phyloP scores from a whole-genome alignment of 371 early-diverging fungal species.

The Zancudomyces culisetae region DNA sequence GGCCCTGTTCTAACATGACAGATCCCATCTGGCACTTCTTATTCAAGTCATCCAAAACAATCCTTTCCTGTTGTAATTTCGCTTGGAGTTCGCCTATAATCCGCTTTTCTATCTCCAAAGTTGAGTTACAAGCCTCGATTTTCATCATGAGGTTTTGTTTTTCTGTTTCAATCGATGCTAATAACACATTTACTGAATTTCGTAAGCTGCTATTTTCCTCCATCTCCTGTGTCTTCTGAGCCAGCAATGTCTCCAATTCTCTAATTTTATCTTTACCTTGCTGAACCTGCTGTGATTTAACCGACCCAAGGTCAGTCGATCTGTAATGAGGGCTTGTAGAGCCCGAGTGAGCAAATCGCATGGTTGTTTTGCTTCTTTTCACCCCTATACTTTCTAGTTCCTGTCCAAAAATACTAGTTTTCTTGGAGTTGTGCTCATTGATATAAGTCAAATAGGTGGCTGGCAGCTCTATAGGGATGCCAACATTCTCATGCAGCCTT shows the following conservation, averaged over 20 bases:
- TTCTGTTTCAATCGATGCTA: neutral
- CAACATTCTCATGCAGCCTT: slow-evolving; percentile 28
- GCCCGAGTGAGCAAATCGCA: neutral
- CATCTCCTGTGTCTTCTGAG: neutral
- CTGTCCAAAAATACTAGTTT: neutral
- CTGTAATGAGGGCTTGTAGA: neutral
- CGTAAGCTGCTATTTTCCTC: neutral
- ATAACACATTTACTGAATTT: neutral
- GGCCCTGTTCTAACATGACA: neutral
- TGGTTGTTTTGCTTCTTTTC: neutral
- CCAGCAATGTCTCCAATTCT: neutral
- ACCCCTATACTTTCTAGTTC: neutral
- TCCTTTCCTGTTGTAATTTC: slow-evolving; percentile 19
- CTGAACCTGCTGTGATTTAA: neutral
- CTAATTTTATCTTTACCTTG: neutral
- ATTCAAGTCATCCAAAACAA: slow-evolving; percentile 21
- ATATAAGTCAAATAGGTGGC: too few relatives aligned
- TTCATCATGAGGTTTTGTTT: slow-evolving; percentile 31
- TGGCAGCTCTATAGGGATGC: too few relatives aligned
- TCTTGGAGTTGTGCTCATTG: neutral
- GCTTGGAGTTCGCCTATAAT: slow-evolving; percentile 26
- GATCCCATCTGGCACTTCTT: slow-evolving; percentile 4
- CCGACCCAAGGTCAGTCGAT: neutral
- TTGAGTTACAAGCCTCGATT: slow-evolving; percentile 25
- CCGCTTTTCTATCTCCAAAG: slow-evolving; percentile 27